A percentile compares a stretch with the other conserved stretches of the same genome.
phyloP scores from a whole-genome alignment of 495 filamentous ascomycete species.

The Terfezia claveryi region DNA sequence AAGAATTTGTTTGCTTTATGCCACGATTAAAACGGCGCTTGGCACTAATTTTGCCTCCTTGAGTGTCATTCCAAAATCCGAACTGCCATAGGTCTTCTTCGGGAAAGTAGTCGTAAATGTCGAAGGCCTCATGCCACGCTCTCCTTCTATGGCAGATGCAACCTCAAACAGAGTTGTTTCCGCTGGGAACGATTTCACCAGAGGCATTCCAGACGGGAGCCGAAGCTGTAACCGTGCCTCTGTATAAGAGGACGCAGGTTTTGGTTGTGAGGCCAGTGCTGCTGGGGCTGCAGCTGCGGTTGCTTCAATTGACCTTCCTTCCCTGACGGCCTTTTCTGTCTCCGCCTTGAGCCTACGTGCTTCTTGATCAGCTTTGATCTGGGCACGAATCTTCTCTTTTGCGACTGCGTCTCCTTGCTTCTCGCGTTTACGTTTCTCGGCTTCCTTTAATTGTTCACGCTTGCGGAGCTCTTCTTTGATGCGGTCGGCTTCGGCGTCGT shows the following conservation, averaged over 20 bases:
- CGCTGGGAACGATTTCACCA: constrained; percentile 63
- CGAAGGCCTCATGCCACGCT: constrained; percentile 31
- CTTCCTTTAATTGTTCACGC: constrained; percentile 80
- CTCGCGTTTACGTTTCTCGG: constrained; percentile 59
- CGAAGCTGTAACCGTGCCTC: constrained; percentile 70
- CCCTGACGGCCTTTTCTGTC: constrained; percentile 58
- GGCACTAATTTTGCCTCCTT: constrained; percentile 83
- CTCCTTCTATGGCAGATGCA: constrained; percentile 39
- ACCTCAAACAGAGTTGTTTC: constrained; percentile 91
- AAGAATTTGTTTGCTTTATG: constrained; percentile 20
- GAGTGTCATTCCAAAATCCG: constrained; percentile 71
- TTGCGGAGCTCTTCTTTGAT: constrained; percentile 61
- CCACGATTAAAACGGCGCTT: constrained; percentile 65
- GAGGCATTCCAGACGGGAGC: constrained; percentile 32
- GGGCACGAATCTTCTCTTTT: constrained; percentile 68
- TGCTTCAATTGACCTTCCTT: constrained; percentile 33
- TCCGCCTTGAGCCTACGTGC: constrained; percentile 65
- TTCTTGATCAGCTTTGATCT: constrained; percentile 78
- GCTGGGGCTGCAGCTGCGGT: constrained; percentile 26
- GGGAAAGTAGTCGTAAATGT: constrained; percentile 77
- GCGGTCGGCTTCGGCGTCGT: constrained; percentile 55
- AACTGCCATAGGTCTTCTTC: constrained; percentile 51
- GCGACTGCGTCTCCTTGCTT: constrained; percentile 73
- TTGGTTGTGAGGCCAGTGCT: neutral
- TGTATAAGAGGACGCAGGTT: constrained; percentile 33